A percentile compares a stretch with the other conserved stretches of the same genome.
Conservation (phyloP, 176 grass and related monocot species). For the Avena sativa region DNA sequence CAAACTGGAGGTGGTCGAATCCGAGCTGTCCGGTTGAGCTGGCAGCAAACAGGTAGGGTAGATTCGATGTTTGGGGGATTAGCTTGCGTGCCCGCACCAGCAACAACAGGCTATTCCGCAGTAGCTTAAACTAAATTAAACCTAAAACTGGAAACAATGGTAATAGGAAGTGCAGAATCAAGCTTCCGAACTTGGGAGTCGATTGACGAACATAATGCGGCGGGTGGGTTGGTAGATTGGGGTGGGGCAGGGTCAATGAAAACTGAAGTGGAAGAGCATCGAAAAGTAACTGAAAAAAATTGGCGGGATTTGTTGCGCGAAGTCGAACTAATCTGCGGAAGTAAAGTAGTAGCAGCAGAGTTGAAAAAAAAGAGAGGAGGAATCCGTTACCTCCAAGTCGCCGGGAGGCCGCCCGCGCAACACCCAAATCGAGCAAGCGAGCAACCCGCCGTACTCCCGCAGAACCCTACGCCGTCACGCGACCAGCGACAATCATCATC, state of each 20-base stretch:
- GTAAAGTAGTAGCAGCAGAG: background rate
- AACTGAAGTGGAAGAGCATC: too few species aligned
- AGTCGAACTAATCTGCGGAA: background rate
- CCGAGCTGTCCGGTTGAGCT: conserved; percentile 6
- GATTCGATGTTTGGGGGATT: background rate
- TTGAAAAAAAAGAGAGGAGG: too few species aligned
- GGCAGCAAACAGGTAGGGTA: background rate
- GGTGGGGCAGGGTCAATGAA: too few species aligned
- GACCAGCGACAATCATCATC: background rate
- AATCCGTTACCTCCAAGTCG: background rate
- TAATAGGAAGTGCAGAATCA: background rate
- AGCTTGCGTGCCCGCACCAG: conserved; percentile 1
- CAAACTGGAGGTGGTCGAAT: background rate
- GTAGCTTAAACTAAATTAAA: background rate
- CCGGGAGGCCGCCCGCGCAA: background rate
- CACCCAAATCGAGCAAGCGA: background rate
- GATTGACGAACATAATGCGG: too few species aligned
- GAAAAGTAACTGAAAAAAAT: too few species aligned
- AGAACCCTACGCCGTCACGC: background rate
- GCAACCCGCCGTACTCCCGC: background rate
- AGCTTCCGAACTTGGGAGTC: background rate
- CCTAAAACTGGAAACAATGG: background rate
- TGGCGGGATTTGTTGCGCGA: too few species aligned
- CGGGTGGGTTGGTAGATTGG: too few species aligned
- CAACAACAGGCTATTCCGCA: background rate